Evolutionary conservation across 805 yeast species (phyloP), one percentile per base, ranked within the genome.

Genomic region (Barnettozyma sp.): DNA sequence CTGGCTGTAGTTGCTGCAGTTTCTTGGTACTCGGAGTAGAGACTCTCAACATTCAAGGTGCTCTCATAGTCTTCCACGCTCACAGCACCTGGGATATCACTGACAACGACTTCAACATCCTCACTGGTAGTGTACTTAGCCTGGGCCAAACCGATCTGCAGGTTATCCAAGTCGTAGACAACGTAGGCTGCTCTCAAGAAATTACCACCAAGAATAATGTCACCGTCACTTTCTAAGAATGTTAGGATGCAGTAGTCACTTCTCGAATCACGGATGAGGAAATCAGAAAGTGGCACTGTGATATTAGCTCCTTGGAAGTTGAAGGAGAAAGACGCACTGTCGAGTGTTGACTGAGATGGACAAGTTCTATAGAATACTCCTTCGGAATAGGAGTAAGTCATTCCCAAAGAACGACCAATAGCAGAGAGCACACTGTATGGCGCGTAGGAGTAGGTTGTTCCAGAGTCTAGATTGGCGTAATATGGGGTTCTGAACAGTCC

Each of bases 301-400:
- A 81, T 71, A 9, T 53, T 49, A 14, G 63, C 55, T 6, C 85
- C 87, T 41, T 76, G 74, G 57, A 82, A 74, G 8, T 76, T 40
- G 43, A 55, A 45, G 1, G 54, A 55, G 33, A 58, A 23, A 5
- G 15, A 15, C 7, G 14, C 15, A 3, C 8, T 45, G 30, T 56
- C 52, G n/a, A 41, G 42, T 11, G 4, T 6, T 2, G 38, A 27
- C 4, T 22, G 6, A 7, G 42, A 44, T 43, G 54, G 45, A 52
- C 87, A 81, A 7, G 54, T 54, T 44, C 71, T 52, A 7, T 59
- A 25, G 49, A 75, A 80, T 30, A 66, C 68, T 1, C 73, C 76
- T 5, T 60, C 42, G 2, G 44, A 32, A 3, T 44, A 22, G 9
- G 69, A 60, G 45, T 66, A 78, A 2, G 46, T 22, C 3, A 78